A percentile compares a stretch with the other conserved stretches of the same genome.
Evolutionary conservation across 2,329 filamentous ascomycete genomes (phyloP).

Genomic region (Lecanicillium sp.): DNA sequence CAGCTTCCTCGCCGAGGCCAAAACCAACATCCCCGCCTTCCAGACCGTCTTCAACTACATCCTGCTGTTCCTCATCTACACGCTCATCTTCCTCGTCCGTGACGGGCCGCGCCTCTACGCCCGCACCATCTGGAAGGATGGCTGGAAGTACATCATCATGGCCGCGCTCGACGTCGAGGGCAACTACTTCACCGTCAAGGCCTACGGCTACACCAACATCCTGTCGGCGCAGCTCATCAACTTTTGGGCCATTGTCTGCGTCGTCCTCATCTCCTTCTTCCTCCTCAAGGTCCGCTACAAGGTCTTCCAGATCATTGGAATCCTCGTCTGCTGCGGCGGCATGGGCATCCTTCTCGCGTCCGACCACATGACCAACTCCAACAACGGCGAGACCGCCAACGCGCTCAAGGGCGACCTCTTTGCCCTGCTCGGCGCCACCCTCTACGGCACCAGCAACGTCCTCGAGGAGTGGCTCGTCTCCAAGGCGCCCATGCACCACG

Average conservation of each 20-base stretch:
- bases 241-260: conserved; percentile 96
- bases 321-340: conserved; percentile 84
- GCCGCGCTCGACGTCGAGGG: conserved; percentile 91
- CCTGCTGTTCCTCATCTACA: conserved; percentile 74
- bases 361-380: conserved; percentile 74
- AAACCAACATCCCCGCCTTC: conserved; percentile 85
- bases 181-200: conserved; percentile 96
- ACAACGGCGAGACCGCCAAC: conserved; percentile 60
- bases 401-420: conserved; percentile 90
- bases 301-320: conserved; percentile 74
- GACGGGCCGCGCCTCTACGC: conserved; percentile 69
- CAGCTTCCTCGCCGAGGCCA: conserved; percentile 55
- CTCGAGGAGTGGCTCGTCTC: conserved; percentile 92
- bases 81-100: conserved; percentile 67
- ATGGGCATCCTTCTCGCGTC: conserved; percentile 80
- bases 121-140: conserved; percentile 57
- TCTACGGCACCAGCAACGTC: conserved; percentile 87
- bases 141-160: conserved; percentile 92
- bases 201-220: conserved; percentile 87
- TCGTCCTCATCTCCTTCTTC: conserved; percentile 76
- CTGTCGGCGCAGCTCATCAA: conserved; percentile 92
- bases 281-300: conserved; percentile 87
- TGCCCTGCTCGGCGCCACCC: conserved; percentile 77
- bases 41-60: conserved; percentile 95
- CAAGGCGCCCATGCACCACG: conserved; percentile 82